phyloP scores from a whole-genome alignment of 805 yeast genomes.

The Kodamaea kaohsiungensis region DNA sequence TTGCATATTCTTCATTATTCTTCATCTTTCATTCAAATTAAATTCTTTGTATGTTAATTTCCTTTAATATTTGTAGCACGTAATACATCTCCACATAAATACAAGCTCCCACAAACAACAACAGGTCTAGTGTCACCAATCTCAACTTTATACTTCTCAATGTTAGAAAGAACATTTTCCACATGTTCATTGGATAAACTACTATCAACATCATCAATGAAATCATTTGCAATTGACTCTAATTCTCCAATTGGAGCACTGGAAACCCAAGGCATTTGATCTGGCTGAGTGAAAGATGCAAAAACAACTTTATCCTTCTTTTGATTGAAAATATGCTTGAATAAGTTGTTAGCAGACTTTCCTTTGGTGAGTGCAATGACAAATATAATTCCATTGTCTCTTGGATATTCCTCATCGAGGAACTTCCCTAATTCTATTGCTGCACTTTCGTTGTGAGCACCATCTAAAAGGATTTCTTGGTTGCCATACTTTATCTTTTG shows the following conservation, averaged over 20 bases:
- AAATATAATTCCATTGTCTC: conserved; percentile 46
- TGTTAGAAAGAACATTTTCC: conserved; percentile 14
- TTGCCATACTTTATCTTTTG: conserved; percentile 42
- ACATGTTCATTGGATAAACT: conserved; percentile 13
- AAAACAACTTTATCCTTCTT: conserved; percentile 58
- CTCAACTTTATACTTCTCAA: conserved; percentile 10
- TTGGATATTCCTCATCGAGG: conserved; percentile 27
- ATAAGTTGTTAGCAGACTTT: conserved; percentile 55
- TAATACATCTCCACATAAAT: conserved; percentile 42
- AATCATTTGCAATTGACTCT: conserved; percentile 20
- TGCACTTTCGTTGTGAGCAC: conserved; percentile 90
- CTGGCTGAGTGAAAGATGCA: conserved; percentile 68
- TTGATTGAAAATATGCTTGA: conserved; percentile 48
- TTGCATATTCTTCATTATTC: no score
- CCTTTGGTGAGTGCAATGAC: conserved; percentile 78
- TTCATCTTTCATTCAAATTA: no score
- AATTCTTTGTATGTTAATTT: background rate
- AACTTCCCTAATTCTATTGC: conserved; percentile 69
- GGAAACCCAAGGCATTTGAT: conserved; percentile 92
- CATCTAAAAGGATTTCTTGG: conserved; percentile 62
- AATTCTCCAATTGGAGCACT: conserved; percentile 43
- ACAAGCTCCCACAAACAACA: conserved; percentile 44
- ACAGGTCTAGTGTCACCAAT: conserved; percentile 29
- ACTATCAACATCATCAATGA: conserved; percentile 21
- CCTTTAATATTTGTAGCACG: conserved; percentile 13